These are phyloP conservation scores for Grigorovia humatica DNA, from an alignment of 805 yeast genomes.

Conservation along the genomic window DNA sequence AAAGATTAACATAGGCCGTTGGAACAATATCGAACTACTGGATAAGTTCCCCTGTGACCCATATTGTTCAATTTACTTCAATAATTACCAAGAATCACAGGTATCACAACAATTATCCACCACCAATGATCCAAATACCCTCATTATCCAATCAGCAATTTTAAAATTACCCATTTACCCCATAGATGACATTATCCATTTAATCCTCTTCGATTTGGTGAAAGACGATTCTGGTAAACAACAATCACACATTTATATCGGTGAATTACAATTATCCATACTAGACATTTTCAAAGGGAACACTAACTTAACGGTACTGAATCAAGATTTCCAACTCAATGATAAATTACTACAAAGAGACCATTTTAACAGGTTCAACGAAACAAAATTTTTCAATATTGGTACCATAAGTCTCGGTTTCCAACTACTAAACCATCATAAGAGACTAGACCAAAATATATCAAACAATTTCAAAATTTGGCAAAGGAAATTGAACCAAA, in stretches of 20 bases:
- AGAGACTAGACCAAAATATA: neutral
- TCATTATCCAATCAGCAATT: neutral
- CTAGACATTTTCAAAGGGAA: conserved; percentile 14
- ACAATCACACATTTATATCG: conserved; percentile 17
- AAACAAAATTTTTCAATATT: conserved; percentile 5
- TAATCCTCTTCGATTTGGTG: neutral
- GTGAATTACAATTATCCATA: conserved; percentile 23
- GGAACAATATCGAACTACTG: neutral
- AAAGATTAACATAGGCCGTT: neutral
- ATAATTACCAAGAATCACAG: neutral
- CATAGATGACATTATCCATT: neutral
- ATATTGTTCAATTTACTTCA: neutral
- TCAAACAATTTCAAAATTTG: conserved; percentile 13
- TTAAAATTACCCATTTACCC: neutral
- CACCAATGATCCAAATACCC: neutral
- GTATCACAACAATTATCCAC: neutral
- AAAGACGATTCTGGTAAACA: neutral
- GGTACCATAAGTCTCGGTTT: conserved; percentile 22
- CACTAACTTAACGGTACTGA: neutral
- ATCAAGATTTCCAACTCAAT: conserved; percentile 5
- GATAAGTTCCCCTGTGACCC: neutral
- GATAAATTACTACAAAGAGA: conserved; percentile 14
- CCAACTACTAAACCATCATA: conserved; percentile 3
- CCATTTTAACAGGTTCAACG: conserved; percentile 5
- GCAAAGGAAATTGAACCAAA: conserved; percentile 8